These are phyloP conservation scores for Colletotrichum phormii DNA, from an alignment of 2,329 filamentous ascomycete genomes.

Conservation along the genomic window DNA sequence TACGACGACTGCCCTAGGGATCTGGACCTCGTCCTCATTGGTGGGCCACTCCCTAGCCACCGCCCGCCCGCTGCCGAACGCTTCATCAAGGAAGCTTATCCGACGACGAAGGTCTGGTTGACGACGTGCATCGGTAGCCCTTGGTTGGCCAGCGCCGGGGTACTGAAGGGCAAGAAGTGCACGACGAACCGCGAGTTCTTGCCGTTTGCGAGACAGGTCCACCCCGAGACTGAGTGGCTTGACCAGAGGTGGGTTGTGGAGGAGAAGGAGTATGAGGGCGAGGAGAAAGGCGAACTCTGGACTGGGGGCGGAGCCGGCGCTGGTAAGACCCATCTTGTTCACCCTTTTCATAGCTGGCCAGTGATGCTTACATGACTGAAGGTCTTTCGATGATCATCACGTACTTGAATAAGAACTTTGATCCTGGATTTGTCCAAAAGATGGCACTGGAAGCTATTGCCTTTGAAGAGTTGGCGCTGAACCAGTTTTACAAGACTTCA, in stretches of 20 bases:
- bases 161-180: constrained; percentile 50
- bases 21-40: constrained; percentile 53
- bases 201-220: constrained; percentile 41
- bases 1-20: constrained; percentile 54
- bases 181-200: constrained; percentile 52
- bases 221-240: constrained; percentile 50
- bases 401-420: constrained; percentile 30
- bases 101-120: constrained; percentile 48
- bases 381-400: constrained; percentile 22
- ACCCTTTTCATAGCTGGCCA: too few relatives aligned
- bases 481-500: constrained; percentile 30
- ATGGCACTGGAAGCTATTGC: constrained; percentile 8
- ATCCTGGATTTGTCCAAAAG: constrained; percentile 23
- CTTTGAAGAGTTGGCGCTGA: constrained; percentile 24
- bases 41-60: constrained; percentile 46
- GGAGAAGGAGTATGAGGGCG: constrained; percentile 43
- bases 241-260: constrained; percentile 53
- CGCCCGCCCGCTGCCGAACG: constrained; percentile 47
- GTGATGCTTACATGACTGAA: background rate
- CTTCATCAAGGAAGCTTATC: constrained; percentile 50
- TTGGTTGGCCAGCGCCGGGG: constrained; percentile 51
- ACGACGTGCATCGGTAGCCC: constrained; percentile 52
- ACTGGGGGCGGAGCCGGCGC: constrained; percentile 50
- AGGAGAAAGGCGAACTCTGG: constrained; percentile 49
- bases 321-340: constrained; percentile 41